Conservation (phyloP, 208 protist species). For the Leishmania arabica region DNA sequence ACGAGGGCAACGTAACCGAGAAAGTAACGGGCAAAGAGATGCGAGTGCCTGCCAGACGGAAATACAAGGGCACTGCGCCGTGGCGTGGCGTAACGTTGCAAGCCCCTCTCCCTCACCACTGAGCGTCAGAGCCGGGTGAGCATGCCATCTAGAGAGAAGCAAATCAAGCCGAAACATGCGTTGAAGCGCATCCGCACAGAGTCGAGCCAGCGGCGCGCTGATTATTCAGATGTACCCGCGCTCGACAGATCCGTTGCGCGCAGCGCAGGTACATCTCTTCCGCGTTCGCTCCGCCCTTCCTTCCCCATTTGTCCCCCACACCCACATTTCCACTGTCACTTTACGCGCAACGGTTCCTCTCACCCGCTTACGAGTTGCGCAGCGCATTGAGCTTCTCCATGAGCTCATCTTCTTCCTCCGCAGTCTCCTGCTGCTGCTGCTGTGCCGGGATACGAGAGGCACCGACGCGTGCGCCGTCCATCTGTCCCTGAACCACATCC, state of each 20-base stretch:
- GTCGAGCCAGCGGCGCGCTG: neutral
- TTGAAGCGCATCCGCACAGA: neutral
- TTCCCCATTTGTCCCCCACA: neutral
- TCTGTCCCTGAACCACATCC: slow-evolving; percentile 76
- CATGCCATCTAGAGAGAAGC: neutral
- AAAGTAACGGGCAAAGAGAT: neutral
- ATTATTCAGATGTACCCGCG: neutral
- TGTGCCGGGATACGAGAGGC: slow-evolving; percentile 47
- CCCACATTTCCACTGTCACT: neutral
- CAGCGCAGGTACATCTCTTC: neutral
- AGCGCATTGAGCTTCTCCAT: slow-evolving; percentile 69
- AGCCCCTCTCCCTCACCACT: neutral
- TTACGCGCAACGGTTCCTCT: neutral
- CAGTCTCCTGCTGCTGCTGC: slow-evolving; percentile 36
- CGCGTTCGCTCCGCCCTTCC: neutral
- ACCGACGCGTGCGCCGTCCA: slow-evolving; percentile 68
- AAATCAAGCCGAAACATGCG: neutral
- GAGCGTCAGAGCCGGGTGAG: neutral
- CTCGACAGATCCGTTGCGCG: neutral
- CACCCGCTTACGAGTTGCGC: slow-evolving; percentile 25
- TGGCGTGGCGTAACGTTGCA: neutral
- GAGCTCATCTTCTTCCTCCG: slow-evolving; percentile 44
- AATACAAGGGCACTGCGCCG: neutral
- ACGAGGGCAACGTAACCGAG: neutral
- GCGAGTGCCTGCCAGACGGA: neutral